A percentile compares a stretch with the other conserved stretches of the same genome.
Conservation (phyloP, 176 grass and related monocot species). For the Hordeum marinum region DNA sequence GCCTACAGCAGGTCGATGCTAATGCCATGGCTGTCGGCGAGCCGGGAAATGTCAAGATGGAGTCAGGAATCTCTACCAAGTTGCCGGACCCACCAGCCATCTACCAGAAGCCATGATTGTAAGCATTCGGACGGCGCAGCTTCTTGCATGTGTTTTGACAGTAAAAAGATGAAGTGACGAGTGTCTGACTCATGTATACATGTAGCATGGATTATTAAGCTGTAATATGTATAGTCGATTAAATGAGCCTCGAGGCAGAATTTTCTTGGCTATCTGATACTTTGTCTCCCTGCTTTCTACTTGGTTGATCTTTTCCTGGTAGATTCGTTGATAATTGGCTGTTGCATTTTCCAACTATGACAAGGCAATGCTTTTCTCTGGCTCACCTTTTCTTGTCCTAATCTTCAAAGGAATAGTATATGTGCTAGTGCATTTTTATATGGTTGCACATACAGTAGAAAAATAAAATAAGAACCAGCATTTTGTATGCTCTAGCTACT, state of each 20-base stretch:
- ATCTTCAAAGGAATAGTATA: background rate
- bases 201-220: background rate
- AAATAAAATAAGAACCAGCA: too few relatives aligned
- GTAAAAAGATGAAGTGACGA: background rate
- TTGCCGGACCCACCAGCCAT: conserved; percentile 2
- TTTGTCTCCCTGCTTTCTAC: background rate
- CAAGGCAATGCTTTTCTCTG: background rate
- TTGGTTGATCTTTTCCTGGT: background rate
- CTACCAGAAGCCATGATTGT: conserved; percentile 33
- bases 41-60: conserved; percentile 36
- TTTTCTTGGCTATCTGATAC: background rate
- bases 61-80: conserved; percentile 40
- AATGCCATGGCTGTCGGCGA: conserved; percentile 45
- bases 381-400: background rate
- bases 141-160: conserved; percentile 12
- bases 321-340: background rate
- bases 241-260: background rate
- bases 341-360: background rate
- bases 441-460: too few relatives aligned
- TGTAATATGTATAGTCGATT: conserved; percentile 30
- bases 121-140: too few relatives aligned
- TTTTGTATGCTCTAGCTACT: too few relatives aligned
- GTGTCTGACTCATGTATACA: conserved; percentile 25
- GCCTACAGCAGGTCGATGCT: conserved; percentile 15
- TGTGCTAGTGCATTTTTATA: too few relatives aligned